Evolutionary conservation across 1,284 basidiomycete genomes (phyloP).

Genomic region (Schizophyllum amplum): DNA sequence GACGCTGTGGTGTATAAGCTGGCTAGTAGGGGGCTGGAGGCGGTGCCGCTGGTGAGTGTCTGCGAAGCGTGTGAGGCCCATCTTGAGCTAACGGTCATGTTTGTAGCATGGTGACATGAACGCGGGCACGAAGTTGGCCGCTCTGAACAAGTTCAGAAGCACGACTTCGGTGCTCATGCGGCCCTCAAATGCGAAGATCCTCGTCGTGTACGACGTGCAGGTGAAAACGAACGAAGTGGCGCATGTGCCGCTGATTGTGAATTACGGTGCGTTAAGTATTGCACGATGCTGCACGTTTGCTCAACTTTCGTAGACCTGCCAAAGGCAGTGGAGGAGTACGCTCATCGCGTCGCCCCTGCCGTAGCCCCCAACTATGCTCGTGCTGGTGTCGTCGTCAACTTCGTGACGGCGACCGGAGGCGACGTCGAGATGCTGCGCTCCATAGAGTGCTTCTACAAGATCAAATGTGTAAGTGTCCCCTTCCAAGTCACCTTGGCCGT

Average conservation of each 20-base stretch:
- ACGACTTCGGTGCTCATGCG: conserved; percentile 45
- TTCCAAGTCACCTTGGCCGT: conserved; percentile 7
- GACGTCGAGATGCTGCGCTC: conserved; percentile 97
- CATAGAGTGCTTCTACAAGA: conserved; percentile 97
- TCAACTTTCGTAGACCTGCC: conserved; percentile 64
- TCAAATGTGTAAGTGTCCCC: conserved; percentile 73
- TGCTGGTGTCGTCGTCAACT: conserved; percentile 87
- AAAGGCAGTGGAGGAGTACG: conserved; percentile 93
- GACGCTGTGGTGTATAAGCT: conserved; percentile 88
- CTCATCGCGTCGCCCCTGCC: conserved; percentile 80
- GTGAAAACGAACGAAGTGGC: conserved; percentile 85
- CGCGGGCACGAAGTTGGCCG: conserved; percentile 68
- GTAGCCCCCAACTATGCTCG: conserved; percentile 74
- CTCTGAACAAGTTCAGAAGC: conserved; percentile 73
- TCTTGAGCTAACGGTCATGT: conserved; percentile 6
- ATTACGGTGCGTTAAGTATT: conserved; percentile 57
- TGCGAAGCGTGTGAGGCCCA: background rate
- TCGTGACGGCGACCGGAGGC: conserved; percentile 93
- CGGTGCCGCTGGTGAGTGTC: conserved; percentile 66
- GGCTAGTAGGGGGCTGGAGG: conserved; percentile 78
- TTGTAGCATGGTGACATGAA: conserved; percentile 82
- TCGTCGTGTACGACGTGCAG: conserved; percentile 88
- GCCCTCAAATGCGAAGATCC: conserved; percentile 58
- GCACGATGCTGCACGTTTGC: conserved; percentile 1
- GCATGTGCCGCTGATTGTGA: conserved; percentile 86